Evolutionary conservation across 2,329 filamentous ascomycete genomes (phyloP), one percentile per base, ranked within the genome.

Genomic region (Ilyonectria sp.): DNA sequence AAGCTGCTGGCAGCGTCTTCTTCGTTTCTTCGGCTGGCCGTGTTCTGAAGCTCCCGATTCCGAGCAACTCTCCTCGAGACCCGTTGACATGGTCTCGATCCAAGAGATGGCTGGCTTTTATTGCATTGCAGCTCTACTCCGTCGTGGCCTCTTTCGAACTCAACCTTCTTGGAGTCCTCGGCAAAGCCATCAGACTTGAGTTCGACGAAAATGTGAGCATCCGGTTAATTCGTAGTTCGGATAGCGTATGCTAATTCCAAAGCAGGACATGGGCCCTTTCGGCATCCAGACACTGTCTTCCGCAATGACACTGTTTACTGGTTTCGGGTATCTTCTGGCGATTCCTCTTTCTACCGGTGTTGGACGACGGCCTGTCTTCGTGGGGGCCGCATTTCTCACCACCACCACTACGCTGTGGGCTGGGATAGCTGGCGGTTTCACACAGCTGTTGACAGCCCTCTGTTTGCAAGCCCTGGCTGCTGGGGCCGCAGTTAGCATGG

Each of bases 1-100:
- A 68, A 63, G 65, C 69, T 72, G 67, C 71, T 33, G 71, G 71
- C 71, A 73, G 71, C 65, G 71, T 73, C 37, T 73, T 74, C 62
- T 74, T 73, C 49, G 58, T 73, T 21, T 67, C 71, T 21, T 68
- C 69, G 4, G 56, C 65, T 4, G 71, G 71, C 4, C 61, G 55
- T 6, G 68, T 73, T 21, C 69, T 72, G 0, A 69, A 56, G 1
- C 21, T 73, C 4, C 71, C 71, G 1, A 73, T 73, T 7, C 69
- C 71, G 1, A 73, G 71, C 19, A 64, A 23, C 13, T 73, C 69
- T 0, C 50, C 61, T 0, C 71, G 68, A 1, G 71, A 73, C 21
- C 71, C 71, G 11, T 69, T 73, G 0, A 74, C 67, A 8, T 73
- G 71, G 71, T 60, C 63, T 33, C 49, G 35, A 29, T 52, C 54